phyloP scores from a whole-genome alignment of 2,329 filamentous ascomycete species.

The Paecilomyces dactylethromorphus region DNA sequence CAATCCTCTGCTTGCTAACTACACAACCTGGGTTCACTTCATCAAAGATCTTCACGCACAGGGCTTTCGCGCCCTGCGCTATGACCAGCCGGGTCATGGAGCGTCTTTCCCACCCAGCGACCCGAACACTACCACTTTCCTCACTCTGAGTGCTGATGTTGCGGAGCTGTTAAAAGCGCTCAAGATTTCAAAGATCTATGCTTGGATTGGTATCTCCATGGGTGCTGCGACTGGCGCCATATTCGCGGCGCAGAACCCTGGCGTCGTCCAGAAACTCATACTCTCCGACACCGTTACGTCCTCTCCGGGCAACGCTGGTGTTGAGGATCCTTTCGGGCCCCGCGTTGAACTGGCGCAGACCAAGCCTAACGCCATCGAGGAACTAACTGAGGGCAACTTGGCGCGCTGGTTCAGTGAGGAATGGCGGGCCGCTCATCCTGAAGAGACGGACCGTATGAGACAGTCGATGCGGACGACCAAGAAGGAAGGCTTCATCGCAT shows the following conservation, averaged over 20 bases:
- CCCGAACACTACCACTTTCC: constrained; percentile 30
- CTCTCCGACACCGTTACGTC: constrained; percentile 37
- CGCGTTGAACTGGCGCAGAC: constrained; percentile 28
- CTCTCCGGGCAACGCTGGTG: constrained; percentile 32
- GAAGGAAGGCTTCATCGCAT: constrained; percentile 38
- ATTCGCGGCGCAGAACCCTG: constrained; percentile 34
- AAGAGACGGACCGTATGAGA: constrained; percentile 31
- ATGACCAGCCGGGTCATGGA: constrained; percentile 41
- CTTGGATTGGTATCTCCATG: constrained; percentile 44
- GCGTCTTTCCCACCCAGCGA: constrained; percentile 25
- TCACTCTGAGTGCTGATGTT: constrained; percentile 34
- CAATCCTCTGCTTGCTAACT: constrained; percentile 34
- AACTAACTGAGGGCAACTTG: constrained; percentile 25
- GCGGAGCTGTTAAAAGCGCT: constrained; percentile 27
- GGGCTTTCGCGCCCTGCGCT: constrained; percentile 38
- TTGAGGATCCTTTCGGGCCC: constrained; percentile 29
- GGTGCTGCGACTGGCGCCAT: constrained; percentile 36
- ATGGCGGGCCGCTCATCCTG: constrained; percentile 30
- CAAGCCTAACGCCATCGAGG: constrained; percentile 24
- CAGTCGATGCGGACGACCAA: constrained; percentile 31
- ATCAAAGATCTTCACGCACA: constrained; percentile 25
- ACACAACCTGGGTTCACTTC: constrained; percentile 33
- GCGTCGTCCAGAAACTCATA: constrained; percentile 31
- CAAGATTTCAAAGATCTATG: constrained; percentile 12
- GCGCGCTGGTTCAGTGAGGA: constrained; percentile 37